Evolutionary conservation across 306 rosid genomes (phyloP).

Genomic region (Medicago ruthenica): DNA sequence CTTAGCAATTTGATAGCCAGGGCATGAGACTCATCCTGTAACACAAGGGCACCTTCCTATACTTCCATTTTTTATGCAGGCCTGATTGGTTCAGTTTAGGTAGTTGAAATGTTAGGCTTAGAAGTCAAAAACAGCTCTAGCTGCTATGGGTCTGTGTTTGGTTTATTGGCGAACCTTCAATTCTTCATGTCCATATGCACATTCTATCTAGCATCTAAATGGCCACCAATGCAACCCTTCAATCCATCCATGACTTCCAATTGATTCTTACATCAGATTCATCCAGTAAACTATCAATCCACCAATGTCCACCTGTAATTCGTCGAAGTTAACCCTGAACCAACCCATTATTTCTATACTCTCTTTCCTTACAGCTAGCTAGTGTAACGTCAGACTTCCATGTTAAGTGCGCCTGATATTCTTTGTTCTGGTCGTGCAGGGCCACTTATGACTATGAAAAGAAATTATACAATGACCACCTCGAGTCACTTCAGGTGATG

Average conservation of each 20-base stretch:
- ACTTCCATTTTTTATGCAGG: constrained; percentile 24
- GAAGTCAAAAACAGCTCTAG: constrained; percentile 24
- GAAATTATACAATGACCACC: constrained; percentile 89
- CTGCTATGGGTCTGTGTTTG: constrained; percentile 2
- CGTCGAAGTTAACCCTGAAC: neutral
- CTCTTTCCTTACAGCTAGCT: constrained; percentile 34
- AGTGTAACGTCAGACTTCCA: constrained; percentile 22
- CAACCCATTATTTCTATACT: constrained; percentile 17
- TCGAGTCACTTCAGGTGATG: constrained; percentile 96
- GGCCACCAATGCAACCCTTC: constrained; percentile 9
- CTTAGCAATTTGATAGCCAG: constrained; percentile 4
- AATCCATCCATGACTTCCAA: constrained; percentile 10
- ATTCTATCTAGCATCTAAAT: constrained; percentile 11
- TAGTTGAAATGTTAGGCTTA: constrained; percentile 20
- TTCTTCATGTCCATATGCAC: neutral
- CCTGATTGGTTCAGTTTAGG: constrained; percentile 7
- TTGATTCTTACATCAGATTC: constrained; percentile 21
- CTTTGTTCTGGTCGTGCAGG: constrained; percentile 66
- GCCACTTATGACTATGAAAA: constrained; percentile 87
- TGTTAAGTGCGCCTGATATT: constrained; percentile 37
- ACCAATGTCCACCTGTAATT: neutral
- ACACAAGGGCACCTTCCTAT: constrained; percentile 8
- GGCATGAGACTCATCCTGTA: constrained; percentile 4
- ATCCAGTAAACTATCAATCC: constrained; percentile 5
- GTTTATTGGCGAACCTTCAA: constrained; percentile 23